Evolutionary conservation across 768 basidiomycete genomes (phyloP).

Genomic region (Trametes coccinea): DNA sequence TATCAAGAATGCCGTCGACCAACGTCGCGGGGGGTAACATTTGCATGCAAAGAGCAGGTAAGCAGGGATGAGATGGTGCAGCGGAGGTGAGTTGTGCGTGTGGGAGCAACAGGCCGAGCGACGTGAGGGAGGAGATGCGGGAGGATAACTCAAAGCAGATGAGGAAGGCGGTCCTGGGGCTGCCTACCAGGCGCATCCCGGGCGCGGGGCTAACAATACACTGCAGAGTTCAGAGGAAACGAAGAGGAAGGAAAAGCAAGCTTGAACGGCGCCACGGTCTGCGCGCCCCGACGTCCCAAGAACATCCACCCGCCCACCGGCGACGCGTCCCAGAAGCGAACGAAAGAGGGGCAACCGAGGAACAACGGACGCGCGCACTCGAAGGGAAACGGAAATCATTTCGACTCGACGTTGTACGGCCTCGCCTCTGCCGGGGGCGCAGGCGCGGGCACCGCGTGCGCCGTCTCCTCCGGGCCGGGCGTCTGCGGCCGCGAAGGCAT

Average conservation of each 20-base stretch:
- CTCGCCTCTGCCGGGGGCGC: neutral
- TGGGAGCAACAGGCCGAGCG: neutral
- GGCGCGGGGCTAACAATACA: too few species aligned
- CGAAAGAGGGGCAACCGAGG: neutral
- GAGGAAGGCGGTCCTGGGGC: neutral
- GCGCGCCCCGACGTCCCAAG: too few species aligned
- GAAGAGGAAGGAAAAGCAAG: neutral
- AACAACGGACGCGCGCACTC: neutral
- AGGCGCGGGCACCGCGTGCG: neutral
- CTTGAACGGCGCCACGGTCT: neutral
- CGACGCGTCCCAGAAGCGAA: too few species aligned
- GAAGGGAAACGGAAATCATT: neutral
- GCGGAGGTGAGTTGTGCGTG: neutral
- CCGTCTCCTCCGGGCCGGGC: slow-evolving; percentile 41
- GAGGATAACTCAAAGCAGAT: too few species aligned
- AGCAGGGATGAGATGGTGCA: too few species aligned
- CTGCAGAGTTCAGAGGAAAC: neutral
- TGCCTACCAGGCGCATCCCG: neutral
- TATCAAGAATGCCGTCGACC: too few species aligned
- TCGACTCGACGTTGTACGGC: slow-evolving; percentile 16
- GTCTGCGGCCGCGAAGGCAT: slow-evolving; percentile 57
- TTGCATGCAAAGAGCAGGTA: neutral
- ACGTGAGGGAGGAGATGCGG: too few species aligned
- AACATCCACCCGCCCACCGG: too few species aligned
- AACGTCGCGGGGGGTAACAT: neutral